These are phyloP conservation scores for Ogataea angusta DNA, from an alignment of 805 yeast species.

Conservation along the genomic window DNA sequence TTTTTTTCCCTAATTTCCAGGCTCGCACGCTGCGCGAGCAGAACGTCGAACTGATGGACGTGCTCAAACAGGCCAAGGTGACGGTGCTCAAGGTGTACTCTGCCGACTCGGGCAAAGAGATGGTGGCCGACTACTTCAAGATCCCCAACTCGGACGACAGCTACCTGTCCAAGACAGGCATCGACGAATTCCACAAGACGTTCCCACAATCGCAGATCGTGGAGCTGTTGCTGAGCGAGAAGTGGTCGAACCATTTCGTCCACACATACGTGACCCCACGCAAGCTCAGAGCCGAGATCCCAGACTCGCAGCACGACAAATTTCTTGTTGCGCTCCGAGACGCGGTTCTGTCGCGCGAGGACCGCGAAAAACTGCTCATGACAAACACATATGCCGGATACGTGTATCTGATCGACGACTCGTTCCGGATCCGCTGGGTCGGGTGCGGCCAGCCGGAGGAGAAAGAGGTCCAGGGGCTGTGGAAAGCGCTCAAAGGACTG, in stretches of 20 bases:
- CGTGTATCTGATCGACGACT: slow-evolving; percentile 69
- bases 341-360: slow-evolving; percentile 50
- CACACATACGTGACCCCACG: slow-evolving; percentile 53
- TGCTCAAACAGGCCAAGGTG: slow-evolving; percentile 45
- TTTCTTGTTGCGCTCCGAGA: slow-evolving; percentile 63
- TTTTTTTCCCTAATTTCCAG: slow-evolving; percentile 77
- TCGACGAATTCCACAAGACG: slow-evolving; percentile 36
- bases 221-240: slow-evolving; percentile 75
- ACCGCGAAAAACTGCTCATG: slow-evolving; percentile 58
- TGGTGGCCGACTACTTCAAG: slow-evolving; percentile 59
- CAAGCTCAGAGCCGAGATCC: slow-evolving; percentile 24
- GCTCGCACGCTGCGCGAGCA: slow-evolving; percentile 49
- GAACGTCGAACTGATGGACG: slow-evolving; percentile 35
- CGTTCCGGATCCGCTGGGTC: slow-evolving; percentile 84
- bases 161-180: slow-evolving; percentile 40
- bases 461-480: slow-evolving; percentile 59
- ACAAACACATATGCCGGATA: slow-evolving; percentile 83
- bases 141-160: slow-evolving; percentile 39
- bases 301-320: slow-evolving; percentile 38
- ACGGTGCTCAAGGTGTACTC: slow-evolving; percentile 66
- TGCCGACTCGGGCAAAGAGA: slow-evolving; percentile 66
- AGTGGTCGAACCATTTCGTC: slow-evolving; percentile 61
- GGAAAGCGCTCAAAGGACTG: slow-evolving; percentile 64
- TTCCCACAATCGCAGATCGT: slow-evolving; percentile 64
- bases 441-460: slow-evolving; percentile 76